These are phyloP conservation scores for Alternaria tenuissima DNA, from an alignment of 2,329 filamentous ascomycete genomes.

Conservation along the genomic window DNA sequence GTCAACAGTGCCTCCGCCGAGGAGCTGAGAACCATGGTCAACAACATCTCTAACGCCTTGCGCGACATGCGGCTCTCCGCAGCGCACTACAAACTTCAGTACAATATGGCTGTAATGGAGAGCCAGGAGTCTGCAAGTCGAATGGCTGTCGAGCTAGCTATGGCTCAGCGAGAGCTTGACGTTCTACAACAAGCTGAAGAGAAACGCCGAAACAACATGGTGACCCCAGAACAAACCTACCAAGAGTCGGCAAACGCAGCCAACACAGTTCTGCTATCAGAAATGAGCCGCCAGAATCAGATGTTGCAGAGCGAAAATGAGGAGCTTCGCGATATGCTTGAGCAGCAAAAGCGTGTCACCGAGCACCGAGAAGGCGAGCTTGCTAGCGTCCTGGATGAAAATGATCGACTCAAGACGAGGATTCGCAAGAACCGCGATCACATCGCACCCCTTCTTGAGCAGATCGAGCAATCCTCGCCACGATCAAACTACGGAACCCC, in stretches of 20 bases:
- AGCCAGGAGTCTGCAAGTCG: constrained; percentile 85
- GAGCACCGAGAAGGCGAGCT: constrained; percentile 80
- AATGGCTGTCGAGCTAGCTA: constrained; percentile 88
- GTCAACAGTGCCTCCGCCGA: constrained; percentile 61
- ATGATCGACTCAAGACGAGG: constrained; percentile 77
- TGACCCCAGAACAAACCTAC: constrained; percentile 61
- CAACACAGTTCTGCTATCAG: constrained; percentile 65
- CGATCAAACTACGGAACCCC: constrained; percentile 64
- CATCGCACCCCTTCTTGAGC: constrained; percentile 65
- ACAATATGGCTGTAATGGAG: constrained; percentile 83
- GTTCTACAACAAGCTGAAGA: constrained; percentile 79
- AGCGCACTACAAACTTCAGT: constrained; percentile 90
- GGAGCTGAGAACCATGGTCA: constrained; percentile 63
- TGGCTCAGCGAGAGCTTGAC: constrained; percentile 88
- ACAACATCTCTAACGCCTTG: constrained; percentile 61
- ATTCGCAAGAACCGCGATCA: constrained; percentile 92
- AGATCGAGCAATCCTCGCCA: constrained; percentile 70
- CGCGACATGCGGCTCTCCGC: constrained; percentile 80
- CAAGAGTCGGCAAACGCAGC: constrained; percentile 59
- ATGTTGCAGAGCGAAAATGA: constrained; percentile 72
- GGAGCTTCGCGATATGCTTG: constrained; percentile 69
- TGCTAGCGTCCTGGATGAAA: constrained; percentile 74
- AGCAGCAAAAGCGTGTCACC: constrained; percentile 79
- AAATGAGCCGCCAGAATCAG: constrained; percentile 65
- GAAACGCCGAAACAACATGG: constrained; percentile 66